These are phyloP conservation scores for Delonix regia DNA, from an alignment of 306 rosid species.

Conservation along the genomic window DNA sequence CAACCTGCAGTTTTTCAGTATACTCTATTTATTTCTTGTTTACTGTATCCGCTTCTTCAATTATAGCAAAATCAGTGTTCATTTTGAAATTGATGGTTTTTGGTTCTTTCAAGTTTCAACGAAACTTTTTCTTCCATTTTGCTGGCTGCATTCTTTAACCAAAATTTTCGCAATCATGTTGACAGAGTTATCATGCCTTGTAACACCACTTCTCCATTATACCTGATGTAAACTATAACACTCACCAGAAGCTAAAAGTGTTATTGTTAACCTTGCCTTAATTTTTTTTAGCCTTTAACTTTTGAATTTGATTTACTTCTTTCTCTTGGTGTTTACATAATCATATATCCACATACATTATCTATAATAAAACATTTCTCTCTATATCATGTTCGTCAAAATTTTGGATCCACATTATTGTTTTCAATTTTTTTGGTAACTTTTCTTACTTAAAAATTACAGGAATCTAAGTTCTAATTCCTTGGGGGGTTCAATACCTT, in stretches of 20 bases:
- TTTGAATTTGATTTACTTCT: conserved; percentile 4
- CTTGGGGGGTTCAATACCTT: conserved; percentile 68
- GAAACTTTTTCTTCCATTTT: conserved; percentile 16
- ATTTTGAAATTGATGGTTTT: conserved; percentile 9
- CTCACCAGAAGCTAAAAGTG: not conserved
- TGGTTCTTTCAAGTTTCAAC: conserved; percentile 8
- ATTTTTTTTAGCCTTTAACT: not conserved
- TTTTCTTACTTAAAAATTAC: conserved; percentile 22
- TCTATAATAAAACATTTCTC: conserved; percentile 6
- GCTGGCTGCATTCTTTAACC: not conserved
- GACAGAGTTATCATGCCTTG: conserved; percentile 2
- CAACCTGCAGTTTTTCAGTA: not conserved
- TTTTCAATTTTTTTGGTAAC: conserved; percentile 15
- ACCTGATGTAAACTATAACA: not conserved
- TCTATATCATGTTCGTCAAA: conserved; percentile 9
- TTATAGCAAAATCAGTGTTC: not conserved
- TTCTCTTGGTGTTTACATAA: not conserved
- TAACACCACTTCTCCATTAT: not conserved
- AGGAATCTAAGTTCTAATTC: conserved; percentile 91
- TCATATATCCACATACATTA: not conserved
- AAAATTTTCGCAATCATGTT: not conserved
- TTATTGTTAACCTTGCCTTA: not conserved
- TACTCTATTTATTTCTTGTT: conserved; percentile 22
- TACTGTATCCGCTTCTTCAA: not conserved
- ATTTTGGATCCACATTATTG: conserved; percentile 21